phyloP scores from a whole-genome alignment of 2,329 filamentous ascomycete genomes.

The Zasmidium citrigriseum region DNA sequence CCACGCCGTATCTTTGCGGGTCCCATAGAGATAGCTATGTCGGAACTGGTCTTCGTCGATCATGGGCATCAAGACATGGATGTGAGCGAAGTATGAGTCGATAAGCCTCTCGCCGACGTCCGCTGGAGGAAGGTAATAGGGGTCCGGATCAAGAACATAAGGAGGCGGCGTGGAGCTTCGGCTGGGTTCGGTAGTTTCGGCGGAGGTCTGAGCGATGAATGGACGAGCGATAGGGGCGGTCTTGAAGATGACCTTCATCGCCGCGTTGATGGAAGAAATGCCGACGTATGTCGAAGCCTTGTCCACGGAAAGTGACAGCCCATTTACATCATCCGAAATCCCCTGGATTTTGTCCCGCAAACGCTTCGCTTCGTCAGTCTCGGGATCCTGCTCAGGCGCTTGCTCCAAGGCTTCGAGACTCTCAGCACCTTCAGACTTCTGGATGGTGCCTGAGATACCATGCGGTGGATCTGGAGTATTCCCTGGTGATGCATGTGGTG shows the following conservation, averaged over 20 bases:
- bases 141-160: constrained; percentile 21
- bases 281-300: constrained; percentile 35
- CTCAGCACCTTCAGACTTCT: constrained; percentile 50
- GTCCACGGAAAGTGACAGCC: constrained; percentile 33
- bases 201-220: constrained; percentile 28
- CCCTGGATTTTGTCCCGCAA: constrained; percentile 45
- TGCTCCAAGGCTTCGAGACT: constrained; percentile 66
- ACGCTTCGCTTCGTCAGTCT: constrained; percentile 64
- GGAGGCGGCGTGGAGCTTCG: constrained; percentile 28
- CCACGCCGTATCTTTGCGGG: constrained; percentile 33
- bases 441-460: constrained; percentile 28
- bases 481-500: constrained; percentile 38
- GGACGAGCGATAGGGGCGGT: constrained; percentile 30
- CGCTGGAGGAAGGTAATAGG: constrained; percentile 26
- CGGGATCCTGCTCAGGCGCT: constrained; percentile 64
- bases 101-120: constrained; percentile 32
- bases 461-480: constrained; percentile 9
- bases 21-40: constrained; percentile 32
- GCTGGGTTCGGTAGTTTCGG: constrained; percentile 31
- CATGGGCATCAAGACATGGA: constrained; percentile 37
- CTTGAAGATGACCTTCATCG: constrained; percentile 36
- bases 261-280: constrained; percentile 35
- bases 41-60: constrained; percentile 36
- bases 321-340: constrained; percentile 38
- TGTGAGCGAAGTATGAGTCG: constrained; percentile 34